phyloP scores from a whole-genome alignment of 371 early-diverging fungal species.

The Rhizopus delemar region DNA sequence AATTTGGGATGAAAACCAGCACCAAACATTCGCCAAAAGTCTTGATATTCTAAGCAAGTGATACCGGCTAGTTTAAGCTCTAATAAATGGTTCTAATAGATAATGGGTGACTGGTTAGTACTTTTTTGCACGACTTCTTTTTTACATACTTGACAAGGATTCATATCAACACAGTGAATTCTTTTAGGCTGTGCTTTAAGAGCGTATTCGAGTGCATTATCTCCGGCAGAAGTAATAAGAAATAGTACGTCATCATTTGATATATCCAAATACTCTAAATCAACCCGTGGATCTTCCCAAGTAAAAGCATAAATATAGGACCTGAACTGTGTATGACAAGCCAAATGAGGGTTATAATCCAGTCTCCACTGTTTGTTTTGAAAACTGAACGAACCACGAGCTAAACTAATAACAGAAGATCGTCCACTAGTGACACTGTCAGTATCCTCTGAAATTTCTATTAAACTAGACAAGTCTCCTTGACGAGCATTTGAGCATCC shows the following conservation, averaged over 20 bases:
- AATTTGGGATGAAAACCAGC: slow-evolving; percentile 70
- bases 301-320: slow-evolving; percentile 88
- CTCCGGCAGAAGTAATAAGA: slow-evolving; percentile 86
- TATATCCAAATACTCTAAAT: slow-evolving; percentile 70
- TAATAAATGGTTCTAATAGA: slow-evolving; percentile 68
- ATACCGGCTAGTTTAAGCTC: slow-evolving; percentile 82
- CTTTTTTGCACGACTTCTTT: not conserved
- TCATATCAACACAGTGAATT: slow-evolving; percentile 86
- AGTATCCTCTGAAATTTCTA: slow-evolving; percentile 30
- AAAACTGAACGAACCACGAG: slow-evolving; percentile 18
- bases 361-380: slow-evolving; percentile 61
- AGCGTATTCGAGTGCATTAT: slow-evolving; percentile 84
- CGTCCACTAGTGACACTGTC: slow-evolving; percentile 41
- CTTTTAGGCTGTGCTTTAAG: slow-evolving; percentile 65
- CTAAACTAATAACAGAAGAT: slow-evolving; percentile 16
- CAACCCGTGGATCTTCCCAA: slow-evolving; percentile 86
- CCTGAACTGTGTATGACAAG: slow-evolving; percentile 73
- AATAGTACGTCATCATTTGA: slow-evolving; percentile 71
- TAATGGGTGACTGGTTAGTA: no score
- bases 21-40: slow-evolving; percentile 85
- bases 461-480: slow-evolving; percentile 29
- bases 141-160: slow-evolving; percentile 73
- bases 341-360: slow-evolving; percentile 65
- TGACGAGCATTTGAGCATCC: slow-evolving; percentile 55
- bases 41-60: slow-evolving; percentile 56